Evolutionary conservation across 1,284 basidiomycete genomes (phyloP).

Genomic region (Peniophora sp.): DNA sequence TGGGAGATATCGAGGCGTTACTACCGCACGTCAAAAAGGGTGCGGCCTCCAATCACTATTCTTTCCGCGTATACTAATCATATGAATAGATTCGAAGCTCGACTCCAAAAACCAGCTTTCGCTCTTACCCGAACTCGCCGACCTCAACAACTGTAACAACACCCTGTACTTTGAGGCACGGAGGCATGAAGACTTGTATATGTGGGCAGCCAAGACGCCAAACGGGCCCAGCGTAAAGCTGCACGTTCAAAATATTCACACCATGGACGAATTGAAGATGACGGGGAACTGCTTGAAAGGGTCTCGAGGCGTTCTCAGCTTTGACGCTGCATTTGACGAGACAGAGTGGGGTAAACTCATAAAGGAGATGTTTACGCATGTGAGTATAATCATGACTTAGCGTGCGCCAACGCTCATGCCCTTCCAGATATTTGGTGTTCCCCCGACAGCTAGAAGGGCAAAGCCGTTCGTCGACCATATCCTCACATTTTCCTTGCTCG

Average conservation of each 20-base stretch:
- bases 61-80: neutral
- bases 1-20: constrained; percentile 89
- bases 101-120: constrained; percentile 95
- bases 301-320: constrained; percentile 85
- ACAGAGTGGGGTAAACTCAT: constrained; percentile 84
- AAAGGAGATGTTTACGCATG: constrained; percentile 96
- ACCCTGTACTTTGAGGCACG: constrained; percentile 96
- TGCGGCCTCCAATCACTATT: constrained; percentile 24
- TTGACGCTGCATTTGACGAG: constrained; percentile 88
- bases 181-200: constrained; percentile 90
- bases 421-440: constrained; percentile 90
- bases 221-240: constrained; percentile 97
- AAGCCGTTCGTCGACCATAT: constrained; percentile 99
- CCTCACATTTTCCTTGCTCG: constrained; percentile 91
- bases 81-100: constrained; percentile 77
- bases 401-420: neutral
- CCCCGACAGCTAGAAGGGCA: constrained; percentile 78
- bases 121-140: constrained; percentile 93
- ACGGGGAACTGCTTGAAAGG: constrained; percentile 99
- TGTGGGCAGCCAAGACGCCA: constrained; percentile 96
- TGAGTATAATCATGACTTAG: constrained; percentile 32
- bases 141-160: constrained; percentile 98
- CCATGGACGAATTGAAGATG: constrained; percentile 99
- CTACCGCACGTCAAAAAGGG: constrained; percentile 97
- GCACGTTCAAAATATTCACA: constrained; percentile 98